These are phyloP conservation scores for Drechslerella dactyloides DNA, from an alignment of 2,329 filamentous ascomycete genomes.

Conservation along the genomic window DNA sequence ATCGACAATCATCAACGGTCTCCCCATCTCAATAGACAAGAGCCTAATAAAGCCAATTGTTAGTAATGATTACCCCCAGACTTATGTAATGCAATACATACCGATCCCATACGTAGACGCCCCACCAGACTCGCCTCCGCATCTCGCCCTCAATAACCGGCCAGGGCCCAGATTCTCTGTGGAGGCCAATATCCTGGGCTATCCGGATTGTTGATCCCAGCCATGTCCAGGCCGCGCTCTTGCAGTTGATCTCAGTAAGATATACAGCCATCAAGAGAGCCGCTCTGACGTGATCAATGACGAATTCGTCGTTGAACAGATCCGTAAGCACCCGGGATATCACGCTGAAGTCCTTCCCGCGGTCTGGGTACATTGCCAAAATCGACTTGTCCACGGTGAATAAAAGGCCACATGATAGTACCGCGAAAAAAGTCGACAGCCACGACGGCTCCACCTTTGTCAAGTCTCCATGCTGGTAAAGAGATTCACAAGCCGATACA, in stretches of 20 bases:
- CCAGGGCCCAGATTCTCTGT: conserved; percentile 75
- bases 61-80: conserved; percentile 16
- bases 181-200: conserved; percentile 82
- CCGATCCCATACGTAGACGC: conserved; percentile 88
- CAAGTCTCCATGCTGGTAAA: conserved; percentile 72
- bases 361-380: conserved; percentile 60
- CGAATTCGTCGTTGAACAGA: conserved; percentile 79
- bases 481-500: conserved; percentile 73
- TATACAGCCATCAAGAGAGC: conserved; percentile 78
- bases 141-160: conserved; percentile 81
- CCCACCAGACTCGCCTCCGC: conserved; percentile 84
- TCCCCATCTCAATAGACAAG: conserved; percentile 78
- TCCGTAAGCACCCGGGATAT: conserved; percentile 73
- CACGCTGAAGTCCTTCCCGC: conserved; percentile 73
- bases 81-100: conserved; percentile 57
- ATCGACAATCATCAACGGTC: conserved; percentile 82
- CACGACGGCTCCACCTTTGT: conserved; percentile 71
- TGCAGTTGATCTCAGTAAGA: conserved; percentile 83
- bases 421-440: conserved; percentile 79
- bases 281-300: conserved; percentile 75
- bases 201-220: conserved; percentile 78
- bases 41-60: conserved; percentile 61
- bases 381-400: conserved; percentile 66
- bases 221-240: conserved; percentile 85
- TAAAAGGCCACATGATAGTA: conserved; percentile 81